Base-by-base conservation (phyloP, 768 basidiomycete species). In the Termitomyces titanicus region DNA sequence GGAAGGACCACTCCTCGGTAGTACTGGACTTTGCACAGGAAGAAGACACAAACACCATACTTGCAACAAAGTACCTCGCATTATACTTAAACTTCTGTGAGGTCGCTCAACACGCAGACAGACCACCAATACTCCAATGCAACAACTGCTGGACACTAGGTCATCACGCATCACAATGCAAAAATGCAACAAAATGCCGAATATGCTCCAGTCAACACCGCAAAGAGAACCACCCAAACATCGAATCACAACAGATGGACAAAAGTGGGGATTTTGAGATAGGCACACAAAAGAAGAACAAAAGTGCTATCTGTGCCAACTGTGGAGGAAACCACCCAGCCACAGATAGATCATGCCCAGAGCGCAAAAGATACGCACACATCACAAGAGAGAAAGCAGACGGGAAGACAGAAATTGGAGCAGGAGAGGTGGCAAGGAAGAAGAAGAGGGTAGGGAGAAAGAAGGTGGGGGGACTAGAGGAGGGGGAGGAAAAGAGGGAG, bases 121-220 rank as follows among this genome's bases (percentile, higher is more conserved):
- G 13, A 24, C 48, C 46, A 47, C 46, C 46, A 1, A 43, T 44
- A 0, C 40, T 67, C 47, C 39, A 27, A 17, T 56, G 54, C 47
- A 44, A 55, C 61, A 25, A 54, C 37, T 39, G 62, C 60, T 35
- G 53, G 59, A n/a, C 6, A 40, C 24, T 37, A 11, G 52, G 50
- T 33, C 53, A 51, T 20, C 56, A 54, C 17, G 35, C 29, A 22
- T 24, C 45, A 50, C 45, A 24, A 15, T 51, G 47, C 42, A 18
- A 40, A 4, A 37, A 25, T 8, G 5, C 7, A 7, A 47, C 57
- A 35, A 57, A 37, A 12, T 37, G 43, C 51, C 15, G 42, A 2
- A 50, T 50, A 18, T 56, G 55, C 18, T 42, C 34, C 7, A 43
- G 31, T 4, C 9, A 38, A 20, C 55, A 56, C 48, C 3, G 10